Base-by-base conservation (phyloP, 73 alveolate genomes). In the Stentor coeruleus region DNA sequence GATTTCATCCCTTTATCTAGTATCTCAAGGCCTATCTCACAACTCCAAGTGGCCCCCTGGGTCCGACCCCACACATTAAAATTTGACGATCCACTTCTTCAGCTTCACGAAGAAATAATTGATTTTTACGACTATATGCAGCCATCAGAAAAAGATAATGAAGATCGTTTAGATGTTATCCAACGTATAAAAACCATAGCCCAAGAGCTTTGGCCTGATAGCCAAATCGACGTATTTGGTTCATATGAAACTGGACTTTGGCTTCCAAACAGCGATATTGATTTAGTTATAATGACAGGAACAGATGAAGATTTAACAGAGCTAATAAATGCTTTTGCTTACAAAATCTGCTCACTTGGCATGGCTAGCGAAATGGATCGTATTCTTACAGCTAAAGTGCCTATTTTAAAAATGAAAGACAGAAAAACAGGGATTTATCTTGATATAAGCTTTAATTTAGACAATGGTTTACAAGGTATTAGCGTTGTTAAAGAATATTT, bases 181-280 rank as follows among this genome's bases (percentile, higher is more conserved):
- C 79, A 77, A 26, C 84, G 88, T 66, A 88, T 89, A 28, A 79
- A 77, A 85, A 84, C 3, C 36, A 58, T 76, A 39, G 33, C 89
- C 6, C 38, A 59, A 30, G 84, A 79, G 40, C 74, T 59, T 59
- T 85, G 59, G 85, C 95, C 84, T 49, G 81, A 80, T 39, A 85
- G 83, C 74, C 85, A 81, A 59, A 93, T 96, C 49, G 75, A 84
- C 36, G 90, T 97, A 60, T 97, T 95, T 81, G 99, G 99, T 39
- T 95, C 99, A 20, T 95, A 89, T 77, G 97, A 93, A 20, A 89
- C 98, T 0, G 96, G 94, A 82, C 89, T 97, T 59, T 92, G 95
- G 57, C 83, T 97, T 41, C 99, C 99, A 30, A 94, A 92, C 73
- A 88, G 98, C 59, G 99, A 97, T 86, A 94, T 97, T n/a, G 99